Conservation (phyloP, 768 basidiomycete species). For the Pulveroboletus sp. region DNA sequence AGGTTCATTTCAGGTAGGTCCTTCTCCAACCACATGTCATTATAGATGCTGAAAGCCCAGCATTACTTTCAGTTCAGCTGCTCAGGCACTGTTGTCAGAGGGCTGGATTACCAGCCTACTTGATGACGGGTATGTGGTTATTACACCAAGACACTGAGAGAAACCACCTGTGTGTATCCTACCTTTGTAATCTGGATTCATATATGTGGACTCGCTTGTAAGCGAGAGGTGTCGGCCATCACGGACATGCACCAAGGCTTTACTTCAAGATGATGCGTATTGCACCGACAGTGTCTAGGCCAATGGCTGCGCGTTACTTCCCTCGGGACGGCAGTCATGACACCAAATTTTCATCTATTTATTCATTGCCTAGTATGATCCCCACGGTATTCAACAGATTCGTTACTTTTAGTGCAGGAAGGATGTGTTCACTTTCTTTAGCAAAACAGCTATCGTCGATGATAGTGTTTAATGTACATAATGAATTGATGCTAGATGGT, state of each 20-base stretch:
- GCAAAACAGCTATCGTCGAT: neutral
- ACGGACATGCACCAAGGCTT: too few relatives aligned
- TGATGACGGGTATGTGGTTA: constrained; percentile 25
- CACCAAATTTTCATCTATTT: too few relatives aligned
- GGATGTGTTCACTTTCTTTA: neutral
- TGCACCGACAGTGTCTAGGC: too few relatives aligned
- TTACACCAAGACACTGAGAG: constrained; percentile 25
- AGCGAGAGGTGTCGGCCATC: too few relatives aligned
- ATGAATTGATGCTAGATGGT: constrained; percentile 16
- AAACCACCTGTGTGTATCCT: neutral
- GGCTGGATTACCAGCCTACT: constrained; percentile 30
- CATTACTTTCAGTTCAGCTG: constrained; percentile 9
- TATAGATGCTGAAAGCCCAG: neutral
- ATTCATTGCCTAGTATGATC: too few relatives aligned
- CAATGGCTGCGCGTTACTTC: too few relatives aligned
- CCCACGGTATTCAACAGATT: neutral
- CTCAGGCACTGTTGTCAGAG: constrained; percentile 22
- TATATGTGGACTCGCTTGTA: neutral
- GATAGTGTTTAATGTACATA: constrained; percentile 9
- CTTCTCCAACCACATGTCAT: neutral
- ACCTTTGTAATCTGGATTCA: neutral
- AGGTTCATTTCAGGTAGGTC: constrained; percentile 20
- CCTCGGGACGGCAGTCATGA: too few relatives aligned
- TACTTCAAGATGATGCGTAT: too few relatives aligned
- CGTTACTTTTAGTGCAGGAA: neutral